Evolutionary conservation across 106 monocot species (phyloP), one percentile per base, ranked within the genome.

Genomic region (Gastrodia elata): DNA sequence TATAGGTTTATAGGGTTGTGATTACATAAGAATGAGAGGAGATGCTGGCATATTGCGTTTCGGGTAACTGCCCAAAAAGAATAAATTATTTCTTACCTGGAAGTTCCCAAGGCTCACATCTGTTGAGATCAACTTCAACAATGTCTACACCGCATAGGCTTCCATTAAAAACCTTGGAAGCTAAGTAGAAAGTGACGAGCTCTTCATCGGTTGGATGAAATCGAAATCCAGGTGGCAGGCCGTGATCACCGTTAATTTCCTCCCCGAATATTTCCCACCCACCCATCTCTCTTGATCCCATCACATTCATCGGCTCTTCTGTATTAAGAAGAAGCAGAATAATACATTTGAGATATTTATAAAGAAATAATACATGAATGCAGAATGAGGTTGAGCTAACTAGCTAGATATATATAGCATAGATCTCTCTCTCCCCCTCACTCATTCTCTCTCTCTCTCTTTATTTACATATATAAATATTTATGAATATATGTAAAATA

Each of bases 71-170:
- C n/a, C n/a, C n/a, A n/a, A n/a, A n/a, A n/a, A n/a, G n/a, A n/a
- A n/a, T n/a, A n/a, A n/a, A n/a, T n/a, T n/a, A n/a, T n/a, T n/a
- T n/a, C n/a, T n/a, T 83, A 91, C 91, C 91, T 73, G 97, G 97
- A 24, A 98, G 87, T 44, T 93, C 97, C 97, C 97, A 98, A 2
- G 97, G 97, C 75, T 98, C 97, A 49, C 90, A 90, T 74, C 86
- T 75, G 64, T 93, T 93, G 65, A 98, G 93, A 72, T 93, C 97
- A 38, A 98, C 90, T 70, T 98, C 97, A 0, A 79, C 83, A 73
- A 98, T 93, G 33, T 86, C 81, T 3, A 98, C 75, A 4, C 84
- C 88, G 68, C 78, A 71, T 40, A 76, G 52, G 44, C 81, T 81
- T n/a, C 97, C 93, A 68, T 83, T 84, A 72, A 90, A 87, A 14